Evolutionary conservation across 805 yeast genomes (phyloP).

Genomic region (Metschnikowia vanudenii): DNA sequence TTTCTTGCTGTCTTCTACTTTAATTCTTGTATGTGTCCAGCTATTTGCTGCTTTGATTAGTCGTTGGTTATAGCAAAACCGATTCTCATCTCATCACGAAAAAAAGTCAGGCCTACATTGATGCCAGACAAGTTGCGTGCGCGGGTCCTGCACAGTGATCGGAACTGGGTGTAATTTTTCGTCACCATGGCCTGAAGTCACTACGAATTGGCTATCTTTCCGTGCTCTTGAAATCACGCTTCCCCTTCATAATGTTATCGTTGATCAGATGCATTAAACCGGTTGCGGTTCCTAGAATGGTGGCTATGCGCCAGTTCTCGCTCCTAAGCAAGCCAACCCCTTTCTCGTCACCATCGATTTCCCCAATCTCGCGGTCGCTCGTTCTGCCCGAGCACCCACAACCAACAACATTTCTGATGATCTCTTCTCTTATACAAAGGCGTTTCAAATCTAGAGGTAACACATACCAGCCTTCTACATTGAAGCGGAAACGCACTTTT

Average conservation of each 20-base stretch:
- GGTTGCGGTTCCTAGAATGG: neutral
- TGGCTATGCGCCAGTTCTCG: conserved; percentile 13
- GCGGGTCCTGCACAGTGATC: too few relatives aligned
- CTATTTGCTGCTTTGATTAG: neutral
- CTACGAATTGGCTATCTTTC: neutral
- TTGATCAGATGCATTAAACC: conserved; percentile 3
- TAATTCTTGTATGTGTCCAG: neutral
- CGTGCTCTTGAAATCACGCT: neutral
- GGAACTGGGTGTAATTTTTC: neutral
- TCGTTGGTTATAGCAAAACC: neutral
- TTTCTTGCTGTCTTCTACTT: neutral
- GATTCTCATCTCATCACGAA: neutral
- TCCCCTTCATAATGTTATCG: conserved; percentile 2
- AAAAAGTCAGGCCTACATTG: neutral
- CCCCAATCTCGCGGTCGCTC: conserved; percentile 8
- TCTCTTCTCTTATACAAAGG: conserved; percentile 44
- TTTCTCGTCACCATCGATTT: neutral
- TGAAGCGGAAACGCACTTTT: conserved; percentile 82
- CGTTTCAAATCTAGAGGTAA: conserved; percentile 91
- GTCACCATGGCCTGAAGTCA: neutral
- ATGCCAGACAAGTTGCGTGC: neutral
- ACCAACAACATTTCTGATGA: conserved; percentile 23
- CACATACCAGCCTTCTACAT: conserved; percentile 90
- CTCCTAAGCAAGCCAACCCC: conserved; percentile 12
- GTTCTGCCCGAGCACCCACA: conserved; percentile 7